Evolutionary conservation across 2,329 filamentous ascomycete species (phyloP).

Genomic region (Hypoxylon rubiginosum): DNA sequence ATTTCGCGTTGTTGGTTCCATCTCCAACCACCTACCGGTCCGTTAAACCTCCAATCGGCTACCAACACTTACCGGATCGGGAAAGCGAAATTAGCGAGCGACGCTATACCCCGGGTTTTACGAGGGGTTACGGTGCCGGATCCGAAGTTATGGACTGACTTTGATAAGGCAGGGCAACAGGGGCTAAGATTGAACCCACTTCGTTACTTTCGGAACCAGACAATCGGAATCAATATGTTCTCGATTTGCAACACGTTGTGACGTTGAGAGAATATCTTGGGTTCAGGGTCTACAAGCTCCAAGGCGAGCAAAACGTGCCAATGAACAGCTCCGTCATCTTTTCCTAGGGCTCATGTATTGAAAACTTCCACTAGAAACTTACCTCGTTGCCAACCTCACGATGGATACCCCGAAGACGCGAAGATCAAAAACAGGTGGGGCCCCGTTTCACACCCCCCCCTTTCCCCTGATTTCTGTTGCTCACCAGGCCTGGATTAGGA

Average conservation of each 20-base stretch:
- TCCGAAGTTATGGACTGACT: not conserved
- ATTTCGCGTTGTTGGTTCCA: no score
- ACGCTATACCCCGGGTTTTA: conserved; percentile 1
- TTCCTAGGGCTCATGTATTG: no score
- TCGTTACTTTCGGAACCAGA: no score
- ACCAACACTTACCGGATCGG: not conserved
- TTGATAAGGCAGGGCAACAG: not conserved
- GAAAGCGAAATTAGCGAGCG: conserved; percentile 6
- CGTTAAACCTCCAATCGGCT: conserved; percentile 3
- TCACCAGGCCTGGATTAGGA: not conserved
- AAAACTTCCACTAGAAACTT: not conserved
- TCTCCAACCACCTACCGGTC: not conserved
- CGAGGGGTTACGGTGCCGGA: not conserved
- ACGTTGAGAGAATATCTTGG: no score
- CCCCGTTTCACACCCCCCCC: not conserved
- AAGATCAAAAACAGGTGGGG: conserved; percentile 15
- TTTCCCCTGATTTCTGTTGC: no score
- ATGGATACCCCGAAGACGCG: conserved; percentile 11
- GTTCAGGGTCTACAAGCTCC: not conserved
- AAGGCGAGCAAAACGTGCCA: not conserved
- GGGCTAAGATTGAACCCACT: not conserved
- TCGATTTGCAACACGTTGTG: no score
- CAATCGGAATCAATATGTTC: not conserved
- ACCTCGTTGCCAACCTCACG: not conserved
- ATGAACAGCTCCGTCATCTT: not conserved